Conservation (phyloP, 2,329 filamentous ascomycete species). For the Aspergillus niger region DNA sequence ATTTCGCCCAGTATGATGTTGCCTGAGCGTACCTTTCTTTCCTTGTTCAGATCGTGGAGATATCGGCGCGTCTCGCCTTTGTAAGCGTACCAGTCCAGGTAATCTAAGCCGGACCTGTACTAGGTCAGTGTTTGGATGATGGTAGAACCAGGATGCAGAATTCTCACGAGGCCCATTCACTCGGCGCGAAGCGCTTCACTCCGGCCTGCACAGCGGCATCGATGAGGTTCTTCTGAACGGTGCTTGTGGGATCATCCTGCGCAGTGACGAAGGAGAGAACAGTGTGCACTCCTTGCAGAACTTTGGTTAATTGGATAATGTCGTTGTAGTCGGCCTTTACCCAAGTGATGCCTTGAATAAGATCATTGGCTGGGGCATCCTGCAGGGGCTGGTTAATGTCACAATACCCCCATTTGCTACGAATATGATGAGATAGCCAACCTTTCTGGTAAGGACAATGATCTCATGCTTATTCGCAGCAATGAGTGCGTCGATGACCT, state of each 20-base stretch:
- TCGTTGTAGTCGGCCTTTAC: constrained; percentile 5
- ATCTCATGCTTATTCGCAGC: constrained; percentile 9
- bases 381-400: background rate
- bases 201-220: constrained; percentile 9
- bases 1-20: background rate
- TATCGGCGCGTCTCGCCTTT: constrained; percentile 8
- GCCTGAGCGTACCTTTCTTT: background rate
- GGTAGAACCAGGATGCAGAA: background rate
- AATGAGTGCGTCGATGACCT: constrained; percentile 12
- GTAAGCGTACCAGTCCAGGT: constrained; percentile 12
- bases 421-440: background rate
- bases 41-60: constrained; percentile 8
- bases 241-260: background rate
- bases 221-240: constrained; percentile 7
- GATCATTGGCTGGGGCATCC: background rate
- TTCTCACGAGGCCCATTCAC: constrained; percentile 11
- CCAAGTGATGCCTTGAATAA: background rate
- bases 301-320: background rate
- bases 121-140: background rate
- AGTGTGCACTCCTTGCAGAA: constrained; percentile 9
- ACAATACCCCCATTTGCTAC: background rate
- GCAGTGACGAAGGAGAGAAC: constrained; percentile 10
- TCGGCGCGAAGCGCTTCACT: constrained; percentile 15
- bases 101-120: background rate
- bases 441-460: constrained; percentile 7